These are phyloP conservation scores for Pseudonitzschia multiseries DNA, from an alignment of 108 stramenopile species.

Conservation along the genomic window DNA sequence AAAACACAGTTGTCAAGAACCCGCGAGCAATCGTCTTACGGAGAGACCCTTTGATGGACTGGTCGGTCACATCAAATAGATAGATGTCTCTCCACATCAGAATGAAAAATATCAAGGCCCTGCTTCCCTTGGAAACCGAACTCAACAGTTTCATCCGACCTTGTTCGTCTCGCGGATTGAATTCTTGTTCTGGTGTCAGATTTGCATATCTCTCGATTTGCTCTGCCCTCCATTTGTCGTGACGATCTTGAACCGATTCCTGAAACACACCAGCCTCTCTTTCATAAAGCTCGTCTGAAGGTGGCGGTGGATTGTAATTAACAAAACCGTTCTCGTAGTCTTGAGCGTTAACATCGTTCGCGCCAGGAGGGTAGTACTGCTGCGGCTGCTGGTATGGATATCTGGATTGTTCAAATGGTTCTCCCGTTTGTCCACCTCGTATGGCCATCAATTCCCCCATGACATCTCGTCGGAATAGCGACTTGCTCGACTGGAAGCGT, in stretches of 20 bases:
- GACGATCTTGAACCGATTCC: constrained; percentile 79
- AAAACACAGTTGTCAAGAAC: constrained; percentile 52
- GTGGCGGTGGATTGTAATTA: constrained; percentile 2
- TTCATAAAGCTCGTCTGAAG: not conserved
- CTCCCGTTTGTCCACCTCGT: not conserved
- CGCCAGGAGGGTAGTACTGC: not conserved
- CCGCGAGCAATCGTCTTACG: constrained; percentile 50
- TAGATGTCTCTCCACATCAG: constrained; percentile 85
- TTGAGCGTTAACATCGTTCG: constrained; percentile 7
- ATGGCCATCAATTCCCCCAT: not conserved
- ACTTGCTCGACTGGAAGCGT: not conserved
- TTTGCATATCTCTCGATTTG: constrained; percentile 47
- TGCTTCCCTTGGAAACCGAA: constrained; percentile 68
- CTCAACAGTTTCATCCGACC: constrained; percentile 76
- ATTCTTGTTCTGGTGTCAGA: constrained; percentile 30
- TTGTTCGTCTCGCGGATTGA: constrained; percentile 55
- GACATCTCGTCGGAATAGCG: not conserved
- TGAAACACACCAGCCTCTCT: constrained; percentile 27
- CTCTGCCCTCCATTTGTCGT: constrained; percentile 63
- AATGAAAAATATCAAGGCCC: constrained; percentile 78
- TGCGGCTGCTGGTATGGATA: constrained; percentile 7
- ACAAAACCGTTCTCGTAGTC: constrained; percentile 17
- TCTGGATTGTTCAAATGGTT: not conserved
- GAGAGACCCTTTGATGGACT: constrained; percentile 40
- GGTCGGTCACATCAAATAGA: constrained; percentile 81